Evolutionary conservation across 305 asterid genomes (phyloP).

Genomic region (Ajuga reptans): DNA sequence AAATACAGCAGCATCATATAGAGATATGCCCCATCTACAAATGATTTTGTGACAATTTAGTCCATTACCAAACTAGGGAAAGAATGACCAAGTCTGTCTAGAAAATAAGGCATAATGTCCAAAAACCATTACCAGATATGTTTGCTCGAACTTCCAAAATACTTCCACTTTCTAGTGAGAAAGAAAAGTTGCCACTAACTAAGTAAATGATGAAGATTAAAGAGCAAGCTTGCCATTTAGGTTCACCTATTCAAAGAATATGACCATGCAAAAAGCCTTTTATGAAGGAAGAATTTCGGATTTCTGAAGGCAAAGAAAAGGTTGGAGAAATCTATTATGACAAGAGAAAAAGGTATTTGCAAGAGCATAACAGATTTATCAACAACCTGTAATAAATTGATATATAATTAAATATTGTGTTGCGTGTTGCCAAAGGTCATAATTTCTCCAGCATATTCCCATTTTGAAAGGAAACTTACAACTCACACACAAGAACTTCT

Average conservation of each 20-base stretch:
- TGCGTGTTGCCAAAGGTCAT: background rate
- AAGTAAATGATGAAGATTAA: background rate
- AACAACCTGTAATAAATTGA: background rate
- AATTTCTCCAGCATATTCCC: background rate
- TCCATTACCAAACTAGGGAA: too few relatives aligned
- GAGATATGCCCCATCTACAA: background rate
- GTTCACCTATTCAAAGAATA: too few relatives aligned
- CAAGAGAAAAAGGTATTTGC: background rate
- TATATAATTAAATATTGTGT: background rate
- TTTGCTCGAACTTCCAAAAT: background rate
- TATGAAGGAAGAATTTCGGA: background rate
- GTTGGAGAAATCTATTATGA: background rate
- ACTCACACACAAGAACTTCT: background rate
- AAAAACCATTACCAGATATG: constrained; percentile 5
- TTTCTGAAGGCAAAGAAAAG: constrained; percentile 7
- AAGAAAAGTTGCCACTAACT: background rate
- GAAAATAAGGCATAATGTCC: constrained; percentile 6
- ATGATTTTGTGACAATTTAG: too few relatives aligned
- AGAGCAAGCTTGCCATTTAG: too few relatives aligned
- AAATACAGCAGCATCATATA: constrained; percentile 7
- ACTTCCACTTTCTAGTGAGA: constrained; percentile 1
- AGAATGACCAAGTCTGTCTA: too few relatives aligned
- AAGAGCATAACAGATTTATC: constrained; percentile 6
- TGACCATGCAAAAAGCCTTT: background rate
- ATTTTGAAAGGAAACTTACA: background rate